Percentiles rank a stretch among this genome's conserved stretches.
phyloP scores from a whole-genome alignment of 2,329 filamentous ascomycete genomes.

The Botrytis tulipae region DNA sequence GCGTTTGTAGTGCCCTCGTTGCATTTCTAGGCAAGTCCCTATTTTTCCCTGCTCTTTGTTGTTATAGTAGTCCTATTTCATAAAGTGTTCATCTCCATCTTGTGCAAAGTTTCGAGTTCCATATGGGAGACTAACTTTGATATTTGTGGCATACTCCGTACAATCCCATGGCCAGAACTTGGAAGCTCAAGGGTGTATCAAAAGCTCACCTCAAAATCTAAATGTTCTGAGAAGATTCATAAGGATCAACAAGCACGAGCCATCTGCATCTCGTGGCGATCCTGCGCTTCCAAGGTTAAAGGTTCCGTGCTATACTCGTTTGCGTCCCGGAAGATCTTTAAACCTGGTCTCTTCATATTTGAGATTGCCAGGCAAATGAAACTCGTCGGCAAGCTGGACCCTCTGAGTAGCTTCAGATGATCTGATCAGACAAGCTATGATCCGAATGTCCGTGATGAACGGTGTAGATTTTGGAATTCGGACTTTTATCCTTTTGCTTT shows the following conservation, averaged over 20 bases:
- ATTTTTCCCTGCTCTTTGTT: no score
- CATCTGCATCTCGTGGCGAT: conserved; percentile 15
- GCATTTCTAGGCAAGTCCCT: not conserved
- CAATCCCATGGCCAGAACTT: not conserved
- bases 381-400: not conserved
- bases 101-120: not conserved
- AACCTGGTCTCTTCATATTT: not conserved
- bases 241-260: conserved; percentile 20
- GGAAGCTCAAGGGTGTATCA: conserved; percentile 11
- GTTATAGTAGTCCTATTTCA: not conserved
- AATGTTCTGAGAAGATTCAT: not conserved
- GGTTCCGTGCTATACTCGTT: conserved; percentile 1
- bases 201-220: not conserved
- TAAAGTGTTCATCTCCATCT: not conserved
- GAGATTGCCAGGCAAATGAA: conserved; percentile 4
- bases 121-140: not conserved
- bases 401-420: not conserved
- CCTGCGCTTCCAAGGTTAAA: conserved; percentile 14
- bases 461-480: not conserved
- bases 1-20: no score
- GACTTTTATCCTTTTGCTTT: not conserved
- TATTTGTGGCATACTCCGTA: not conserved
- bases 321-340: conserved; percentile 19
- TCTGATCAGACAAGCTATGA: not conserved
- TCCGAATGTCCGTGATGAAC: not conserved